Evolutionary conservation across 2,329 filamentous ascomycete genomes (phyloP), one percentile per base, ranked within the genome.

Genomic region (Fusarium falciforme): DNA sequence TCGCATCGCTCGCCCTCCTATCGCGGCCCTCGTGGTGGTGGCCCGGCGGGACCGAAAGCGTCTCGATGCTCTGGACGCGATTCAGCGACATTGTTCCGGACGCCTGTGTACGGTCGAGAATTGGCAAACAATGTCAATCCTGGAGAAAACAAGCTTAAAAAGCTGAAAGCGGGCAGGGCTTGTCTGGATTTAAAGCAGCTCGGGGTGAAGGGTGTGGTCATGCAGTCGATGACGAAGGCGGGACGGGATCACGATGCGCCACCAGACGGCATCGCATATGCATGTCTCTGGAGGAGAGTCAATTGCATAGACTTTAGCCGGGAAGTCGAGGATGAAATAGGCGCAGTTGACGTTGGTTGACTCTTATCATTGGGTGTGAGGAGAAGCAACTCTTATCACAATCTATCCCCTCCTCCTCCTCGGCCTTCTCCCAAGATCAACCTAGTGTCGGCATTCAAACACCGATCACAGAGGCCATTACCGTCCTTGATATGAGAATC

Each of bases 41-140:
- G 35, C 72, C 63, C 10, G 64, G 67, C 35, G 66, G 75, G 40
- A 69, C 69, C 25, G 76, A 71, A 38, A 89, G 87, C 25, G 87
- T 88, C 80, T 89, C 88, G 70, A 89, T 83, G 58, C 87, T 88
- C 22, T 83, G 83, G 33, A 89, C 84, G 25, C 88, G 86, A 72
- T 88, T 85, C 65, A 89, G 78, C 75, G 87, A 89, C 87, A 89
- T 89, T 58, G 12, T 66, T 31, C 17, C 22, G n/a, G 40, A 10
- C 36, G 27, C 16, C n/a, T 33, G 54, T 25, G 31, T 10, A 29
- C 12, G 17, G 10, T 54, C 17, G 49, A 31, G 27, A 33, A 54
- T 54, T 54, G 49, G 27, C 27, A 54, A 33, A 6, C 33, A 31
- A 54, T 31, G 49, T 31, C 49, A 31, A 54, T 54, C 27, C 36